Evolutionary conservation across 768 basidiomycete species (phyloP), one percentile per base, ranked within the genome.

Genomic region (Suillus sp.): DNA sequence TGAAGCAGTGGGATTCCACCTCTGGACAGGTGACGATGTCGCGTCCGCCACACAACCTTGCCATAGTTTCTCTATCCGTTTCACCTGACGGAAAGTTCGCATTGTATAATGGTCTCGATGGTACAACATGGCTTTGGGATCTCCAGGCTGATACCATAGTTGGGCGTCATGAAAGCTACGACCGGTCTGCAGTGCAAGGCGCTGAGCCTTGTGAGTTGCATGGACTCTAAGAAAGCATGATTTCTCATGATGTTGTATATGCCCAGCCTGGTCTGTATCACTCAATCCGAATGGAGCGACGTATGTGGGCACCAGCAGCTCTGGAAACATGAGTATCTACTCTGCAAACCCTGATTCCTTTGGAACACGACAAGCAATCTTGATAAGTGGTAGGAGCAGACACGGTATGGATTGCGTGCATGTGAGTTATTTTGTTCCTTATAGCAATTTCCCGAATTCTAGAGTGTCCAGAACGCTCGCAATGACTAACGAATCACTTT

Each of bases 71-170:
- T 6, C 76, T 96, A 38, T 93, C 92, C 20, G 85, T 86, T 9
- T 83, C 88, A 22, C 81, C 84, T 0, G 81, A 86, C 55, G 95
- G 92, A 9, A 80, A 77, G 54, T 78, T 76, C 35, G 93, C 86
- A 0, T 74, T 97, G 51, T 90, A 88, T 68, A 94, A 94, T 69
- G 90, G 90, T 61, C 79, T 96, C 22, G 95, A 96, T 69, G 95
- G 95, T 1, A 83, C 89, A 34, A 93, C 93, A 0, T 82, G 78
- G 54, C 76, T 96, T 30, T 90, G 89, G 84, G 88, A 95, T 71
- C 73, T 95, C 53, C 75, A 82, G 40, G 83, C 78, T 20, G 90
- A 89, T 4, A 79, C 83, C 40, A 72, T 89, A 2, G 73, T 86
- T 0, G 90, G 86, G 13, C 84, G 80, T 61, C 85, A 86, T 63